Evolutionary conservation across 1,284 basidiomycete species (phyloP).

Genomic region (Trichosporon sp.): DNA sequence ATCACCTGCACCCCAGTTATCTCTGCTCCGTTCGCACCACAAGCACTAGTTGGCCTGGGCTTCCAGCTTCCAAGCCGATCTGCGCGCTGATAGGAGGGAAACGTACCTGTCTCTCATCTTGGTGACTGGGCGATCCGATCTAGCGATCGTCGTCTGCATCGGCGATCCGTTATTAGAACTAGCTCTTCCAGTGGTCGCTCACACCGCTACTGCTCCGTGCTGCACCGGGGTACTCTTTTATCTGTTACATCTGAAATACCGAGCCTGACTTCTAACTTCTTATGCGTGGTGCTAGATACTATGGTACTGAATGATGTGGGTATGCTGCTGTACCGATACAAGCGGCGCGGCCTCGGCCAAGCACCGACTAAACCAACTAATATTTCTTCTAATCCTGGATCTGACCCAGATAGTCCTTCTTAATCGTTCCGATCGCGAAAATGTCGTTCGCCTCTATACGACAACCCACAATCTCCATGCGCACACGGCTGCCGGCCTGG

Average conservation of each 20-base stretch:
- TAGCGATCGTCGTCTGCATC: too few relatives aligned
- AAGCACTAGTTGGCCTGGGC: too few relatives aligned
- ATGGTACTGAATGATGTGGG: constrained; percentile 27
- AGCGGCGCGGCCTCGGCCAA: background rate
- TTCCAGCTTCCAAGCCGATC: too few relatives aligned
- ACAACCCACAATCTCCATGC: constrained; percentile 95
- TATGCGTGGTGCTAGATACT: constrained; percentile 12
- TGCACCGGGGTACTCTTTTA: background rate
- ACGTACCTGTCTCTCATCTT: too few relatives aligned
- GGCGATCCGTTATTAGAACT: too few relatives aligned
- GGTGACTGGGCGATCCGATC: too few relatives aligned
- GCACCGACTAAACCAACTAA: background rate
- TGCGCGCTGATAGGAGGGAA: too few relatives aligned
- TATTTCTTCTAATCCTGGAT: constrained; percentile 58
- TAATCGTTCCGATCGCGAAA: constrained; percentile 90
- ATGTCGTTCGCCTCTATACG: constrained; percentile 97
- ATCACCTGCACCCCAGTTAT: too few relatives aligned
- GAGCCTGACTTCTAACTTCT: background rate
- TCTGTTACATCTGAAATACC: constrained; percentile 14
- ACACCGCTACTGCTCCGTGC: too few relatives aligned
- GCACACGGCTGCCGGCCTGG: constrained; percentile 87
- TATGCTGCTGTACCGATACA: constrained; percentile 20
- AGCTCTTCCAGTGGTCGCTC: too few relatives aligned
- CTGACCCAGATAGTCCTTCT: constrained; percentile 90
- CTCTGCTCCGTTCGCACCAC: too few relatives aligned